Evolutionary conservation across 1,139 yeast species (phyloP), one percentile per base, ranked within the genome.

Genomic region (Candida glucosophila): DNA sequence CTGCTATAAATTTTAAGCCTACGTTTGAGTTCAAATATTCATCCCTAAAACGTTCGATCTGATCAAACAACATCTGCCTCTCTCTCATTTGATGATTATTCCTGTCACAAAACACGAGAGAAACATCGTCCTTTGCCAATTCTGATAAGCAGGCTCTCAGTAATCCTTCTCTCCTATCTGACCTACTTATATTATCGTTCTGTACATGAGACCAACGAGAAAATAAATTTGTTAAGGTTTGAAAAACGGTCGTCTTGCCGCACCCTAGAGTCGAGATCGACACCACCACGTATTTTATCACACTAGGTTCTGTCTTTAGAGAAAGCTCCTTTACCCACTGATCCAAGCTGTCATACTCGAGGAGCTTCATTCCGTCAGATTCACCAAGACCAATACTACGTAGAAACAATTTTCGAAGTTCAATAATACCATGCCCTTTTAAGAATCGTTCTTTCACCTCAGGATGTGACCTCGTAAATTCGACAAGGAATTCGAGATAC

Each of bases 231-330:
- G 47, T 39, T 22, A 90, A 54, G 0, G 90, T 77, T 24, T 69
- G 50, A 4, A 85, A 73, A 0, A 83, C 70, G 0, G 96, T 85
- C 0, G 97, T 86, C 47, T 92, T 92, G 6, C 99, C 99, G 49
- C 96, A 85, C 0, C 97, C 98, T 26, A 90, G 71, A 0, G 95
- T 85, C 0, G 97, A 86, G 9, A 88, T 73, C 0, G 97, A 92
- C 2, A 86, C 68, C 1, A 92, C 43, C 1, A 82, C 67, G 43
- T 73, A 83, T 41, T 74, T 75, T 7, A 25, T 30, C 12, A 22
- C 20, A 4, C 21, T 24, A 6, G 28, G 30, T 6, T 31, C 33
- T 11, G 29, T 19, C 5, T 29, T 30, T 3, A 34, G 17, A 2
- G 32, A 23, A 12, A 40, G 26, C 15, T 33, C 31, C 14, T 19